These are phyloP conservation scores for Plectosphaerella sp. DNA, from an alignment of 2,329 filamentous ascomycete genomes.

Conservation along the genomic window DNA sequence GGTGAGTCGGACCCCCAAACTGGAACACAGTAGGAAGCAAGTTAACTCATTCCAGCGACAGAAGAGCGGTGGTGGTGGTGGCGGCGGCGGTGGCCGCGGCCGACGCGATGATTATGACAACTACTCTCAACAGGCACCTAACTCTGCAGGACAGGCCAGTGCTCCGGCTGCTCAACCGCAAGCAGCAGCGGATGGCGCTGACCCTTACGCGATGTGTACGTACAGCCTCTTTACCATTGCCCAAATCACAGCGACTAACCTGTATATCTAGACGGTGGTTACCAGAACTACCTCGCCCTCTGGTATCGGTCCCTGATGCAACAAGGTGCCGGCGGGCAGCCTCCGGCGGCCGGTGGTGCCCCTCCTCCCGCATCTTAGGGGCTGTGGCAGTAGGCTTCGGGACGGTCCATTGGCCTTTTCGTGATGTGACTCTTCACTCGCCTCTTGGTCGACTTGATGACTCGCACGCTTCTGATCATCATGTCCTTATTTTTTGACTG, in stretches of 20 bases:
- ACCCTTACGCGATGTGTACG: slow-evolving; percentile 74
- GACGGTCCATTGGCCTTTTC: slow-evolving; percentile 3
- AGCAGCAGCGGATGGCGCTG: slow-evolving; percentile 47
- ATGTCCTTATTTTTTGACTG: not conserved
- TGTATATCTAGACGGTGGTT: slow-evolving; percentile 64
- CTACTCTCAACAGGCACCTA: slow-evolving; percentile 44
- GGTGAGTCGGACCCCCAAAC: slow-evolving; percentile 44
- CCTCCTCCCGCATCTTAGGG: slow-evolving; percentile 11
- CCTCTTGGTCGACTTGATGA: slow-evolving; percentile 13
- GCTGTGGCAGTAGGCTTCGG: slow-evolving; percentile 6
- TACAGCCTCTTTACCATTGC: slow-evolving; percentile 7
- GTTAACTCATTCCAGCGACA: slow-evolving; percentile 40
- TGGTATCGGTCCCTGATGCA: slow-evolving; percentile 69
- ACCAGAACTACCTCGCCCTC: slow-evolving; percentile 72
- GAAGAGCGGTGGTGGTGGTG: slow-evolving; percentile 47
- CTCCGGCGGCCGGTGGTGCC: slow-evolving; percentile 23
- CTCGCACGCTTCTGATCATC: slow-evolving; percentile 4
- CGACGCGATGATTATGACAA: slow-evolving; percentile 47
- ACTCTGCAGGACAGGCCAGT: slow-evolving; percentile 28
- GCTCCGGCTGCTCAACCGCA: slow-evolving; percentile 36
- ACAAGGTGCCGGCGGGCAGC: slow-evolving; percentile 31
- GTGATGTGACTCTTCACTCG: slow-evolving; percentile 15
- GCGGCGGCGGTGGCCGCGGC: slow-evolving; percentile 36
- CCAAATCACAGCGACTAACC: slow-evolving; percentile 14
- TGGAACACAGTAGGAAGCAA: not conserved